These are phyloP conservation scores for Akanthomyces uredinophilus DNA, from an alignment of 2,329 filamentous ascomycete genomes.

Conservation along the genomic window DNA sequence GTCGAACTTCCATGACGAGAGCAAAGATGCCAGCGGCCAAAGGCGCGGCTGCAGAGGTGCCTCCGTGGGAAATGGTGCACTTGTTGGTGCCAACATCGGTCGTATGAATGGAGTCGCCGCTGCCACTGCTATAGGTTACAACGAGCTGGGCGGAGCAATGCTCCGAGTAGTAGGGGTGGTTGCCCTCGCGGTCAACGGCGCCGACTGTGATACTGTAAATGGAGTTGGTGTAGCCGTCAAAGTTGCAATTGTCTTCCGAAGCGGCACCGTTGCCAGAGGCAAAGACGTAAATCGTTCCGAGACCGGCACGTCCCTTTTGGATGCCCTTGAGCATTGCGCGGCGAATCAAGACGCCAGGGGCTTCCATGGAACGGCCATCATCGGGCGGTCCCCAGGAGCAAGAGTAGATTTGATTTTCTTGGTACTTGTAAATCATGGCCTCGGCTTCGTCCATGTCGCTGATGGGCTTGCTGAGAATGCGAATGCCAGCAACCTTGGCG, in stretches of 20 bases:
- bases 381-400: slow-evolving; percentile 98
- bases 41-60: slow-evolving; percentile 91
- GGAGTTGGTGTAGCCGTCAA: slow-evolving; percentile 98
- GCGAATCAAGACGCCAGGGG: slow-evolving; percentile 80
- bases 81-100: slow-evolving; percentile 83
- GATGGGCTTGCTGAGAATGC: slow-evolving; percentile 87
- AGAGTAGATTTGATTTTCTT: slow-evolving; percentile 94
- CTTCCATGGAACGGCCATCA: slow-evolving; percentile 90
- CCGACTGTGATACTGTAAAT: slow-evolving; percentile 98
- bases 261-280: slow-evolving; percentile 86
- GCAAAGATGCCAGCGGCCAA: slow-evolving; percentile 90
- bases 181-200: slow-evolving; percentile 78
- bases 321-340: slow-evolving; percentile 88
- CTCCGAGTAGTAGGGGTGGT: slow-evolving; percentile 95
- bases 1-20: slow-evolving; percentile 76
- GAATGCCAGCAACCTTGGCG: slow-evolving; percentile 81
- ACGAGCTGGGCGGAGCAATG: slow-evolving; percentile 92
- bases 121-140: slow-evolving; percentile 93
- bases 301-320: slow-evolving; percentile 76
- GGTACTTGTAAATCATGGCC: slow-evolving; percentile 86
- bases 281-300: slow-evolving; percentile 92
- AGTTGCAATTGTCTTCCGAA: slow-evolving; percentile 94
- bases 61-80: slow-evolving; percentile 80
- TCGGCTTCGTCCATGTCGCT: slow-evolving; percentile 87
- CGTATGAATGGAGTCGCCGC: slow-evolving; percentile 85